phyloP scores from a whole-genome alignment of 2,329 filamentous ascomycete genomes.

The Botrytis medusae region DNA sequence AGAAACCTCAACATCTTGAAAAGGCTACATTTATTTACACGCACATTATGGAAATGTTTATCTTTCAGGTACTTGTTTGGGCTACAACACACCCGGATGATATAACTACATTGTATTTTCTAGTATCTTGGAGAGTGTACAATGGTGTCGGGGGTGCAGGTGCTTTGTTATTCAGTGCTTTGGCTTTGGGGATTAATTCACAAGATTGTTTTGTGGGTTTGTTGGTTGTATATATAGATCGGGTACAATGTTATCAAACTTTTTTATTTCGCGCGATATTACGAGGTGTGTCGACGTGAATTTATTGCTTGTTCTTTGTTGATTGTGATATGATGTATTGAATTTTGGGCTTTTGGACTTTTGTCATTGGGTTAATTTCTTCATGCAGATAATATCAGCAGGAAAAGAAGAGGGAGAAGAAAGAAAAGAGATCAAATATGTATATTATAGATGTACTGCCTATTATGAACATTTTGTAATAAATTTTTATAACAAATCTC shows the following conservation, averaged over 20 bases:
- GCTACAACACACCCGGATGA: background rate
- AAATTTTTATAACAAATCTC: too few relatives aligned
- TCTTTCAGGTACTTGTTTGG: background rate
- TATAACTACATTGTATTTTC: background rate
- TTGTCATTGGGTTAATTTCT: too few relatives aligned
- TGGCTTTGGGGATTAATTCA: background rate
- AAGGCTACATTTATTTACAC: background rate
- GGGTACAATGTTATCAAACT: background rate
- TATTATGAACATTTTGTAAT: too few relatives aligned
- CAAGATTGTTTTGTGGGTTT: background rate
- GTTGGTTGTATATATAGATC: background rate
- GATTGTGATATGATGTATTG: too few relatives aligned
- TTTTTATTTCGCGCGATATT: background rate
- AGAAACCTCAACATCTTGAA: background rate
- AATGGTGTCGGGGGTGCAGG: background rate
- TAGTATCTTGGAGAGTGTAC: background rate
- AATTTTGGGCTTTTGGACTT: too few relatives aligned
- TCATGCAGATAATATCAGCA: too few relatives aligned
- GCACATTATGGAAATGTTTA: slow-evolving; percentile 9
- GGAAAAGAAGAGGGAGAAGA: too few relatives aligned
- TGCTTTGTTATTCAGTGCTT: background rate
- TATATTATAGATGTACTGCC: too few relatives aligned
- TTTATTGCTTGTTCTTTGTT: background rate
- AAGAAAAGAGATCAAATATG: too few relatives aligned
- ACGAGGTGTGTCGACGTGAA: background rate